These are phyloP conservation scores for Rhodomyrtus tomentosa DNA, from an alignment of 345 rosid species.

Conservation along the genomic window DNA sequence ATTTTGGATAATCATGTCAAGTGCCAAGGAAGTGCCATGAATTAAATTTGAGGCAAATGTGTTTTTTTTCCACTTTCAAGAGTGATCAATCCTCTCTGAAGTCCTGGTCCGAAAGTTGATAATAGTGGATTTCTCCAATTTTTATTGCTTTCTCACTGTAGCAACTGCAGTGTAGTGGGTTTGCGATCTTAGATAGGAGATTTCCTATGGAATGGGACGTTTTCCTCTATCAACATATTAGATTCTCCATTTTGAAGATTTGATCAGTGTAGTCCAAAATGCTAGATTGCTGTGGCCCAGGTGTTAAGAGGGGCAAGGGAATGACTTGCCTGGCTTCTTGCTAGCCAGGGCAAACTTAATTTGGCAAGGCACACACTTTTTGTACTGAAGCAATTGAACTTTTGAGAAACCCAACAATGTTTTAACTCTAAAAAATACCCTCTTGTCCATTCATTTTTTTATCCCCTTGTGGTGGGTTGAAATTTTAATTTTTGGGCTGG, in stretches of 20 bases:
- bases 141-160: background rate
- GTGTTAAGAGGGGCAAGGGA: background rate
- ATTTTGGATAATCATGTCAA: background rate
- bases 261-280: background rate
- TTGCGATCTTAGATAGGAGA: background rate
- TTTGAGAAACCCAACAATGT: background rate
- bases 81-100: background rate
- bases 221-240: background rate
- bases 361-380: background rate
- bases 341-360: background rate
- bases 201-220: background rate
- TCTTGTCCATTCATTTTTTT: background rate
- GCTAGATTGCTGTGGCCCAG: background rate
- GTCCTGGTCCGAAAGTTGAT: background rate
- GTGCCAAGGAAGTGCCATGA: background rate
- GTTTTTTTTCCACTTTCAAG: background rate
- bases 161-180: background rate
- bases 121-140: background rate
- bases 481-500: background rate
- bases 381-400: background rate
- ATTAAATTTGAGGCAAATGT: background rate
- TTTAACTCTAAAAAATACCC: background rate
- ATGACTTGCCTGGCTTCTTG: background rate
- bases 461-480: background rate
- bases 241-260: background rate